phyloP scores from a whole-genome alignment of 1,284 basidiomycete genomes.

The Cutaneotrichosporon dermatis region DNA sequence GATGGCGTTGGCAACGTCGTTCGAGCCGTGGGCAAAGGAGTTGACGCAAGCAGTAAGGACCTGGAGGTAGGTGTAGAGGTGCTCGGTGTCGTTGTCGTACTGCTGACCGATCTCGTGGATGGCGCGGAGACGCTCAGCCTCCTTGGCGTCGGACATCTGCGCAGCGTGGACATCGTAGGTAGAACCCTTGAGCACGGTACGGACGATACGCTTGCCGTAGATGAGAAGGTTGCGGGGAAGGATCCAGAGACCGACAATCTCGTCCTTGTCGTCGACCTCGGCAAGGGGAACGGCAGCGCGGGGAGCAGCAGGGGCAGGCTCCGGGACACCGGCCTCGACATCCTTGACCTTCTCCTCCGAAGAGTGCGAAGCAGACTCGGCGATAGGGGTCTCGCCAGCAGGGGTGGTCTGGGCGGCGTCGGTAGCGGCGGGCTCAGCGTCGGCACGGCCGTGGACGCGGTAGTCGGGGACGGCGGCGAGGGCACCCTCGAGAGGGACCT shows the following conservation, averaged over 20 bases:
- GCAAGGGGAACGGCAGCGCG: slow-evolving; percentile 6
- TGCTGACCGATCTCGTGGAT: slow-evolving; percentile 47
- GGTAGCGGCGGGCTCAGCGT: not conserved
- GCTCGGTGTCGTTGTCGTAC: slow-evolving; percentile 53
- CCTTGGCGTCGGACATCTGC: slow-evolving; percentile 22
- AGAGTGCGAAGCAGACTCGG: too few relatives aligned
- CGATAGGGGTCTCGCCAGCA: too few relatives aligned
- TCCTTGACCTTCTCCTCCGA: not conserved
- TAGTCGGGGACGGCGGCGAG: slow-evolving; percentile 6
- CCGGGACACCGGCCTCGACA: not conserved
- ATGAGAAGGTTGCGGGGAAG: slow-evolving; percentile 45
- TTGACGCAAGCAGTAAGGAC: slow-evolving; percentile 53
- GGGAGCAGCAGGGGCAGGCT: slow-evolving; percentile 2
- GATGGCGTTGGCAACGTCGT: slow-evolving; percentile 47
- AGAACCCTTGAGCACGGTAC: too few relatives aligned
- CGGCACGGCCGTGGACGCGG: slow-evolving; percentile 12
- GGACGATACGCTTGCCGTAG: slow-evolving; percentile 43
- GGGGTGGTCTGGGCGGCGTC: too few relatives aligned
- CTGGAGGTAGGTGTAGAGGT: slow-evolving; percentile 53
- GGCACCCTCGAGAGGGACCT: slow-evolving; percentile 1
- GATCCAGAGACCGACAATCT: slow-evolving; percentile 37
- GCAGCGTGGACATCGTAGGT: slow-evolving; percentile 44
- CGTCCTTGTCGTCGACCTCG: slow-evolving; percentile 11
- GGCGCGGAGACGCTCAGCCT: slow-evolving; percentile 4
- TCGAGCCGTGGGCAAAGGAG: slow-evolving; percentile 52